Conservation (phyloP, 2,329 filamentous ascomycete species). For the Trichophyton simii region DNA sequence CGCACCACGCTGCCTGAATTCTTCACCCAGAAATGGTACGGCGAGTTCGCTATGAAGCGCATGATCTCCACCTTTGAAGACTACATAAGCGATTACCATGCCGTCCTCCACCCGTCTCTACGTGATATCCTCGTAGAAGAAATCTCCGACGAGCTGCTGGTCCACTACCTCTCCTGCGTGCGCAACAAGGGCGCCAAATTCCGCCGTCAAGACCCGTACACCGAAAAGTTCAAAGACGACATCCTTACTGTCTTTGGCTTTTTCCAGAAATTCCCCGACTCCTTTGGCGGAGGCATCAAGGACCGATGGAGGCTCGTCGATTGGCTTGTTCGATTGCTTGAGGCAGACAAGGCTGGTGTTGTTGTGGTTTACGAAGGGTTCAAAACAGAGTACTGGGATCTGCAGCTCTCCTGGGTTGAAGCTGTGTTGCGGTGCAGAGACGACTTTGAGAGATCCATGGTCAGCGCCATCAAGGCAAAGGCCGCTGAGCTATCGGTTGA, state of each 20-base stretch:
- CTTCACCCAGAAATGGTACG: constrained; percentile 86
- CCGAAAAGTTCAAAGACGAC: constrained; percentile 88
- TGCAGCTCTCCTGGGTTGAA: constrained; percentile 93
- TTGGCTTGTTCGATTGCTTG: constrained; percentile 65
- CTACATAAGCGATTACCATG: constrained; percentile 77
- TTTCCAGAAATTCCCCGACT: constrained; percentile 60
- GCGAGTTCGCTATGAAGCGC: constrained; percentile 72
- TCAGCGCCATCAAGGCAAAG: constrained; percentile 74
- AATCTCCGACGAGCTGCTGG: constrained; percentile 78
- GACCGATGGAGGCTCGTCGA: constrained; percentile 87
- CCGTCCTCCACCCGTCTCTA: constrained; percentile 72
- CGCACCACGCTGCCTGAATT: constrained; percentile 69
- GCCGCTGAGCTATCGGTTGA: constrained; percentile 77
- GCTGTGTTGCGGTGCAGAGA: constrained; percentile 74
- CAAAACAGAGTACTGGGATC: constrained; percentile 81
- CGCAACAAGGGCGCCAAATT: constrained; percentile 88
- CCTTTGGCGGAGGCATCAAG: constrained; percentile 64
- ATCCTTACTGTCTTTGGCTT: constrained; percentile 82
- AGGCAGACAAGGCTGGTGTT: constrained; percentile 57
- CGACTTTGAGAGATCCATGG: constrained; percentile 84
- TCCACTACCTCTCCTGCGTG: constrained; percentile 69
- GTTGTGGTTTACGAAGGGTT: constrained; percentile 70
- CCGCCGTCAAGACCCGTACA: constrained; percentile 71
- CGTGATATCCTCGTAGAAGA: constrained; percentile 89
- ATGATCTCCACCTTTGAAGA: constrained; percentile 93